phyloP scores from a whole-genome alignment of 805 yeast species.

The Saccharomyces paradoxus region DNA sequence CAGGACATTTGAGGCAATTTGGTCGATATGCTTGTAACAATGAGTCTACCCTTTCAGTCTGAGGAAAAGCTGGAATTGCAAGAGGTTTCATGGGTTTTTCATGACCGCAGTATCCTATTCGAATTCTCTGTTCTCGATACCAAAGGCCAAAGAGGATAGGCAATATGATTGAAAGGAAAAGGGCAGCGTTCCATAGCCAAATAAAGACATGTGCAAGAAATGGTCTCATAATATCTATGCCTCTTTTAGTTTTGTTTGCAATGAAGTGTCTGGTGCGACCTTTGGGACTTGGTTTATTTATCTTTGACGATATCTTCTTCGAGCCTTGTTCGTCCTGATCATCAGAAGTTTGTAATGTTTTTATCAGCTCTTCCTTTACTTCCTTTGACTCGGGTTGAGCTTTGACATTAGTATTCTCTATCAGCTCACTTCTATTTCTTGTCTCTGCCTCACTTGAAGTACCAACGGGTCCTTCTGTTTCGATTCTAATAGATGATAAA shows the following conservation, averaged over 20 bases:
- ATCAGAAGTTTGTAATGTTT: neutral
- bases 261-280: neutral
- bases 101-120: slow-evolving; percentile 67
- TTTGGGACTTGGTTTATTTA: neutral
- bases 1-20: slow-evolving; percentile 67
- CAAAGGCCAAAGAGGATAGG: slow-evolving; percentile 39
- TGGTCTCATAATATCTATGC: neutral
- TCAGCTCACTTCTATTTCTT: neutral
- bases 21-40: slow-evolving; percentile 44
- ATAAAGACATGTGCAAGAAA: neutral
- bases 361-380: neutral
- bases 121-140: slow-evolving; percentile 54
- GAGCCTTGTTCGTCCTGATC: neutral
- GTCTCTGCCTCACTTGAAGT: slow-evolving; percentile 9
- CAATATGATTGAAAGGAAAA: slow-evolving; percentile 31
- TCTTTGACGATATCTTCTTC: neutral
- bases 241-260: neutral
- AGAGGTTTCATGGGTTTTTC: slow-evolving; percentile 31
- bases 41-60: slow-evolving; percentile 36
- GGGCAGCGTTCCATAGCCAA: neutral
- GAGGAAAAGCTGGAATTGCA: slow-evolving; percentile 31
- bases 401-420: neutral
- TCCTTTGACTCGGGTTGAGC: neutral
- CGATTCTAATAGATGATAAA: slow-evolving; percentile 10
- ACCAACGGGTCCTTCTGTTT: slow-evolving; percentile 12